Conservation (phyloP, 2,329 filamentous ascomycete species). For the Penicillium paneum region DNA sequence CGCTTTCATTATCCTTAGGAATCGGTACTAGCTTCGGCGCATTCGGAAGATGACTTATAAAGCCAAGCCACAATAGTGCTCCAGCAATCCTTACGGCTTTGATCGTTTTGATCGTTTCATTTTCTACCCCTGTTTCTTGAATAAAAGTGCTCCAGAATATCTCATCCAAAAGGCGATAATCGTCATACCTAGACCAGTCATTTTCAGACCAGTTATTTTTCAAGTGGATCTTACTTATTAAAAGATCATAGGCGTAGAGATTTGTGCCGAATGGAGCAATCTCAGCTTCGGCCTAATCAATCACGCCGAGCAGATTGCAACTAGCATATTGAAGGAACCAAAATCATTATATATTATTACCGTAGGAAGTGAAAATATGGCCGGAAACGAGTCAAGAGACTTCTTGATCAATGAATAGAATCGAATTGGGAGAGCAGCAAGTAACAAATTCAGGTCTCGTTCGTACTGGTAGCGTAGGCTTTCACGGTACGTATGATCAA, state of each 20-base stretch:
- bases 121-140: conserved; percentile 29
- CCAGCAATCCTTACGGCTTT: conserved; percentile 36
- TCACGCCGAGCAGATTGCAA: conserved; percentile 42
- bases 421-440: conserved; percentile 33
- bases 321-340: conserved; percentile 40
- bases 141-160: conserved; percentile 37
- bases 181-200: conserved; percentile 36
- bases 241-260: conserved; percentile 34
- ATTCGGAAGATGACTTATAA: conserved; percentile 42
- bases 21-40: conserved; percentile 36
- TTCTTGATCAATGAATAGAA: conserved; percentile 35
- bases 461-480: conserved; percentile 26
- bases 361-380: conserved; percentile 40
- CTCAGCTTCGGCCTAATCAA: conserved; percentile 45
- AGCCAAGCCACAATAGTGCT: conserved; percentile 35
- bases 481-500: conserved; percentile 26
- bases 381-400: conserved; percentile 31
- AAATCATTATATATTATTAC: conserved; percentile 44
- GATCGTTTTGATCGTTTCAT: conserved; percentile 27
- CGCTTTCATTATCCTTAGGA: conserved; percentile 33
- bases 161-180: conserved; percentile 30
- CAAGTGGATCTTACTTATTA: conserved; percentile 38
- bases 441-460: conserved; percentile 34
- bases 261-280: conserved; percentile 44
- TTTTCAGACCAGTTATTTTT: conserved; percentile 34